A percentile compares a stretch with the other conserved stretches of the same genome.
Conservation (phyloP, 306 rosid genomes). For the Lablab purpureus region DNA sequence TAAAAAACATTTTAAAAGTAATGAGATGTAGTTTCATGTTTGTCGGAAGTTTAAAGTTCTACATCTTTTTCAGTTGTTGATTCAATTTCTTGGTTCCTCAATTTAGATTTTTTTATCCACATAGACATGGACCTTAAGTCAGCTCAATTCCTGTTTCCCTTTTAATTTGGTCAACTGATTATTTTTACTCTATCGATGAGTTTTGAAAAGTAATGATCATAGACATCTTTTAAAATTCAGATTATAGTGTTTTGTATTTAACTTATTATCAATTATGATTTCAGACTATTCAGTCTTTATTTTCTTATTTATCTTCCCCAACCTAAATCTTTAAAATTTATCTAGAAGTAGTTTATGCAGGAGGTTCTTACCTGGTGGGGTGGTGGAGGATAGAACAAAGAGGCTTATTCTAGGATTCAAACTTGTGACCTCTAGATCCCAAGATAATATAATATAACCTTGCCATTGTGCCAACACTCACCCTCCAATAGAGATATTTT, state of each 20-base stretch:
- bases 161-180: neutral
- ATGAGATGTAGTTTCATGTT: neutral
- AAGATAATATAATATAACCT: neutral
- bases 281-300: neutral
- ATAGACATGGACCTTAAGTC: neutral
- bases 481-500: neutral
- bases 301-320: neutral
- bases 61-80: constrained; percentile 34
- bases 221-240: neutral
- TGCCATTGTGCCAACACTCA: neutral
- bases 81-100: constrained; percentile 11
- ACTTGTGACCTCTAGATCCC: neutral
- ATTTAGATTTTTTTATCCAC: too few species aligned
- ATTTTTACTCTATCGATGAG: neutral
- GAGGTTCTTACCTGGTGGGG: neutral
- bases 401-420: too few species aligned
- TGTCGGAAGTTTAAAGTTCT: constrained; percentile 4
- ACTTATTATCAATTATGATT: neutral
- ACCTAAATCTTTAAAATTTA: neutral
- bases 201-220: neutral
- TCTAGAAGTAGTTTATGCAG: neutral
- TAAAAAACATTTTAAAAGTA: neutral
- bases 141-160: neutral
- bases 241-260: neutral
- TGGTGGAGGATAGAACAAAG: neutral